Conservation (phyloP, 352 stramenopile genomes). For the Phytophthora tentaculata region DNA sequence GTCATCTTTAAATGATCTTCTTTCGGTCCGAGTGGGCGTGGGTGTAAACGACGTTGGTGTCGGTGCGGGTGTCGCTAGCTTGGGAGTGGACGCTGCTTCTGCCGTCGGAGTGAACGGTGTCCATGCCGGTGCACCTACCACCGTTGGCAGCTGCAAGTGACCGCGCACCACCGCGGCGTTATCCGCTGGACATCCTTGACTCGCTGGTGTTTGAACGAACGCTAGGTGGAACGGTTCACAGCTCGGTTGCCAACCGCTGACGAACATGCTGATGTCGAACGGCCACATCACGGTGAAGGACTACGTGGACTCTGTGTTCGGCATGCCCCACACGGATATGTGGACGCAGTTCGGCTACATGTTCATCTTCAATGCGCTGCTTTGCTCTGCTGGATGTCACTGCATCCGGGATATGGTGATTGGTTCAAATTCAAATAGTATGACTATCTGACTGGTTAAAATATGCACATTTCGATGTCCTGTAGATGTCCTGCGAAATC, state of each 20-base stretch:
- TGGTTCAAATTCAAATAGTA: too few relatives aligned
- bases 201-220: conserved; percentile 27
- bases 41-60: too few relatives aligned
- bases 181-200: conserved; percentile 26
- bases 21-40: too few relatives aligned
- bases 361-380: conserved; percentile 43
- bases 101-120: too few relatives aligned
- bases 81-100: too few relatives aligned
- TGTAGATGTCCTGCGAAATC: too few relatives aligned
- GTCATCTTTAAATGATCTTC: conserved; percentile 35
- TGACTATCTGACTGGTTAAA: too few relatives aligned
- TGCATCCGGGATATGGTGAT: too few relatives aligned
- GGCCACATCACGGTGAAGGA: conserved; percentile 36
- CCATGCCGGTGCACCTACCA: conserved; percentile 32
- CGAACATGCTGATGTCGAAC: conserved; percentile 28
- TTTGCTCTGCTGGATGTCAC: conserved; percentile 43
- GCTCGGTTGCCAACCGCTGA: conserved; percentile 22
- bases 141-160: conserved; percentile 32
- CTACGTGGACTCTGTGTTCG: conserved; percentile 44
- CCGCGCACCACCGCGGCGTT: conserved; percentile 32
- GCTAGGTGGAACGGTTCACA: conserved; percentile 27
- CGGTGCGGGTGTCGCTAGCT: too few relatives aligned
- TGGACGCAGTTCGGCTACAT: conserved; percentile 29
- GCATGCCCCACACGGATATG: conserved; percentile 13
- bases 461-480: too few relatives aligned